phyloP scores from a whole-genome alignment of 192 early-diverging fungal species.

The Funneliformis mosseae region DNA sequence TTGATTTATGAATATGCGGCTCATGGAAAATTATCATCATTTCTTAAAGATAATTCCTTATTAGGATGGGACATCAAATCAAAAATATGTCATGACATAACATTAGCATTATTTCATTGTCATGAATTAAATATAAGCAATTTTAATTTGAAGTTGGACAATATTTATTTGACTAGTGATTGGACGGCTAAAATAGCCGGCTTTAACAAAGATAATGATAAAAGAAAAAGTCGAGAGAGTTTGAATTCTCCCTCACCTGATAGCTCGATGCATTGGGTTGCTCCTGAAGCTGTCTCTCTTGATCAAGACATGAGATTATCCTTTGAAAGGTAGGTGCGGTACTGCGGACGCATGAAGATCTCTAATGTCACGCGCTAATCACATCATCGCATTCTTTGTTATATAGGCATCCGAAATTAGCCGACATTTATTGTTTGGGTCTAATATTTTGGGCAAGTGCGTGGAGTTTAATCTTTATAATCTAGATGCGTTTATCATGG shows the following conservation, averaged over 20 bases:
- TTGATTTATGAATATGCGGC: conserved; percentile 13
- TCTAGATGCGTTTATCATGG: neutral
- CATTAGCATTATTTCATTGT: conserved; percentile 16
- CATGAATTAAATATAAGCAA: conserved; percentile 8
- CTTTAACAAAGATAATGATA: neutral
- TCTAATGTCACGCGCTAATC: neutral
- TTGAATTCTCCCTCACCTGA: neutral
- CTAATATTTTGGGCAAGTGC: conserved; percentile 25
- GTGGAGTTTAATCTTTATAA: neutral
- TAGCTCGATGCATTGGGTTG: conserved; percentile 19
- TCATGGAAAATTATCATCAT: conserved; percentile 1
- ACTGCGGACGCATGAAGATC: neutral
- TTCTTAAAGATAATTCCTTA: neutral
- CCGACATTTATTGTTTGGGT: conserved; percentile 21
- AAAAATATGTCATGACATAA: conserved; percentile 28
- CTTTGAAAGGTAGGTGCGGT: neutral
- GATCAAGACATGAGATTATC: neutral
- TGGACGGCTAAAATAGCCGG: conserved; percentile 11
- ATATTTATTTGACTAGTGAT: conserved; percentile 17
- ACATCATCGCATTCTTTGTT: neutral
- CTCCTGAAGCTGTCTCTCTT: neutral
- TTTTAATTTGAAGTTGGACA: conserved; percentile 9
- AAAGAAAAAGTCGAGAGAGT: neutral
- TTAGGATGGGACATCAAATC: neutral
- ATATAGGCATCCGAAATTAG: conserved; percentile 1